A percentile compares a stretch with the other conserved stretches of the same genome.
Evolutionary conservation across 2,329 filamentous ascomycete species (phyloP).

Genomic region (Fusarium sp.): DNA sequence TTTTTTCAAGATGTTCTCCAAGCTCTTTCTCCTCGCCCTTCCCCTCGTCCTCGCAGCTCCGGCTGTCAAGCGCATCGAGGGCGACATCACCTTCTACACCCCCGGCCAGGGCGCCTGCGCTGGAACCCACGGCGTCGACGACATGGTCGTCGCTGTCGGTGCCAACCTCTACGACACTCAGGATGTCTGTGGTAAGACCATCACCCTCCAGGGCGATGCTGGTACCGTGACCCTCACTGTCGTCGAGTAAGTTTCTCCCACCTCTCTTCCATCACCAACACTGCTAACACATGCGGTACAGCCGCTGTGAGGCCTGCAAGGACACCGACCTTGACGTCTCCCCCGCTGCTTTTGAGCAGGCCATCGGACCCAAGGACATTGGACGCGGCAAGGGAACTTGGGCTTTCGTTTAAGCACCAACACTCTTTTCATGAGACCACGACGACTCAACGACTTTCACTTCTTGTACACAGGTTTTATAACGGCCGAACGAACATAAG

Average conservation of each 20-base stretch:
- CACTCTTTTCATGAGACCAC: background rate
- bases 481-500: conserved; percentile 22
- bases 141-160: conserved; percentile 73
- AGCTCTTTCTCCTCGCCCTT: conserved; percentile 33
- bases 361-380: conserved; percentile 47
- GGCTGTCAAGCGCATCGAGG: conserved; percentile 4
- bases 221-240: conserved; percentile 67
- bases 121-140: conserved; percentile 58
- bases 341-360: conserved; percentile 54
- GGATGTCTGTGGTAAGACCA: conserved; percentile 67
- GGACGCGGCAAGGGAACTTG: conserved; percentile 29
- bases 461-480: conserved; percentile 21
- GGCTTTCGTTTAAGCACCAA: conserved; percentile 6
- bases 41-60: conserved; percentile 31
- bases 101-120: conserved; percentile 77
- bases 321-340: conserved; percentile 60
- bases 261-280: background rate
- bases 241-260: conserved; percentile 59
- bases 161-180: conserved; percentile 72
- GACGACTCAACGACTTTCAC: background rate
- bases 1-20: conserved; percentile 35
- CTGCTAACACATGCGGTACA: background rate
- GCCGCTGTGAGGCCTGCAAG: conserved; percentile 63
- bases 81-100: conserved; percentile 63
- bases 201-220: conserved; percentile 65